phyloP scores from a whole-genome alignment of 2,329 filamentous ascomycete genomes.

The Epichloe uncinata region DNA sequence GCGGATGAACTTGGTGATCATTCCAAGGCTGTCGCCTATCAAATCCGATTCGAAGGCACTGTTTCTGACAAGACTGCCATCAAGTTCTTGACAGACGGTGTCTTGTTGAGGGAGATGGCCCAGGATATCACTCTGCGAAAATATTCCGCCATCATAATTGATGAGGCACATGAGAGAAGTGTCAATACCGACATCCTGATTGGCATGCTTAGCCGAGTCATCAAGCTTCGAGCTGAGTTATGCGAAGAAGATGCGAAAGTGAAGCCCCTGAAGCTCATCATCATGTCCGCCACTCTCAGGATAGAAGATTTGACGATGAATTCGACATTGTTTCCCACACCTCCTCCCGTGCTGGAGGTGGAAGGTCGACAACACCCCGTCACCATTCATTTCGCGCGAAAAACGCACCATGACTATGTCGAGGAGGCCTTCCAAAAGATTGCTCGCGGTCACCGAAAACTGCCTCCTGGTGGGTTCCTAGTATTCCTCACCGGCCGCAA shows the following conservation, averaged over 20 bases:
- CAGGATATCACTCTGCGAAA: constrained; percentile 79
- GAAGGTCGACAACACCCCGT: constrained; percentile 89
- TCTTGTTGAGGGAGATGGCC: constrained; percentile 79
- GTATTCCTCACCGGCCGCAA: constrained; percentile 91
- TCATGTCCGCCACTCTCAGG: constrained; percentile 93
- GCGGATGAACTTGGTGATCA: constrained; percentile 69
- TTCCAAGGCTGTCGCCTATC: constrained; percentile 72
- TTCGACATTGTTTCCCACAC: constrained; percentile 55
- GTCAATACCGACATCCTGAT: constrained; percentile 98
- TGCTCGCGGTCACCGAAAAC: constrained; percentile 71
- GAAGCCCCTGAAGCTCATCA: constrained; percentile 78
- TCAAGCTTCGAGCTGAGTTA: constrained; percentile 68
- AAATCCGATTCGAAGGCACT: constrained; percentile 88
- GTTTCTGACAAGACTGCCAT: constrained; percentile 69
- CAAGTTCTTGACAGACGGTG: constrained; percentile 99
- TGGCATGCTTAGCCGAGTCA: constrained; percentile 87
- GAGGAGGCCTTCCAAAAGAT: constrained; percentile 79
- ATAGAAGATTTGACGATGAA: constrained; percentile 88
- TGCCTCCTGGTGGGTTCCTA: constrained; percentile 81
- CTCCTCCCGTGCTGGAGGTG: constrained; percentile 75
- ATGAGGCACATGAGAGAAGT: constrained; percentile 93
- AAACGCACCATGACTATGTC: constrained; percentile 75
- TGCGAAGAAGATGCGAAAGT: constrained; percentile 55
- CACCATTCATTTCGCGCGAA: constrained; percentile 74
- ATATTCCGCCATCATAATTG: constrained; percentile 88